Percentiles rank a stretch among this genome's conserved stretches.
Conservation (phyloP, 2,329 filamentous ascomycete genomes). For the Colletotrichum cereale region DNA sequence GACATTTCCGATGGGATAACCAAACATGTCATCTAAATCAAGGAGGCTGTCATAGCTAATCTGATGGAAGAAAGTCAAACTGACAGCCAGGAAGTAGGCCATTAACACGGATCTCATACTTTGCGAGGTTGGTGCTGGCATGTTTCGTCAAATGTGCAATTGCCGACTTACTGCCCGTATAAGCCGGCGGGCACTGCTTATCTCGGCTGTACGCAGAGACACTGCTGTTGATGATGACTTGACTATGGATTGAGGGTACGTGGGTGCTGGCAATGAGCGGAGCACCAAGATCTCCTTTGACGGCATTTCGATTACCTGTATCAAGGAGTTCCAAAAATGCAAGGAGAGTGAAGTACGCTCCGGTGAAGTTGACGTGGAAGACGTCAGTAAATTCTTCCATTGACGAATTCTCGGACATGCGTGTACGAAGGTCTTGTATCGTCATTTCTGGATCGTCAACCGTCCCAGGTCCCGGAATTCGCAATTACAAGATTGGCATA, state of each 20-base stretch:
- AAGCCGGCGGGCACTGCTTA: not conserved
- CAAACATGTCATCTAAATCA: not conserved
- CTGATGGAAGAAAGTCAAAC: not conserved
- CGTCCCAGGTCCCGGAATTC: not conserved
- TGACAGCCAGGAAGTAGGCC: not conserved
- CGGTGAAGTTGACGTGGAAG: not conserved
- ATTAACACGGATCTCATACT: not conserved
- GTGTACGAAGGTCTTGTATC: not conserved
- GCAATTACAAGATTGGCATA: not conserved
- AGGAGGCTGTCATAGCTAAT: not conserved
- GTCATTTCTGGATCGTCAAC: not conserved
- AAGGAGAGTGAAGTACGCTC: not conserved
- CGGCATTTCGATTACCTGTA: not conserved
- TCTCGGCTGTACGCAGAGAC: not conserved
- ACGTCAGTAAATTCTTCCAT: not conserved
- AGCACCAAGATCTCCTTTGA: not conserved
- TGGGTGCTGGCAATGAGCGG: not conserved
- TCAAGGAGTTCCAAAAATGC: not conserved
- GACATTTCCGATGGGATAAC: not conserved
- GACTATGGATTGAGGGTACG: not conserved
- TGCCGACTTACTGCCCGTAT: not conserved
- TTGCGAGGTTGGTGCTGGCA: not conserved
- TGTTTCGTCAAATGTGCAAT: not conserved
- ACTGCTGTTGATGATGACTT: not conserved
- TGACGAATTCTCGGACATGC: not conserved